A percentile compares a stretch with the other conserved stretches of the same genome.
These are phyloP conservation scores for Carex littledalei DNA, from an alignment of 176 grass and related monocot species.

Conservation along the genomic window DNA sequence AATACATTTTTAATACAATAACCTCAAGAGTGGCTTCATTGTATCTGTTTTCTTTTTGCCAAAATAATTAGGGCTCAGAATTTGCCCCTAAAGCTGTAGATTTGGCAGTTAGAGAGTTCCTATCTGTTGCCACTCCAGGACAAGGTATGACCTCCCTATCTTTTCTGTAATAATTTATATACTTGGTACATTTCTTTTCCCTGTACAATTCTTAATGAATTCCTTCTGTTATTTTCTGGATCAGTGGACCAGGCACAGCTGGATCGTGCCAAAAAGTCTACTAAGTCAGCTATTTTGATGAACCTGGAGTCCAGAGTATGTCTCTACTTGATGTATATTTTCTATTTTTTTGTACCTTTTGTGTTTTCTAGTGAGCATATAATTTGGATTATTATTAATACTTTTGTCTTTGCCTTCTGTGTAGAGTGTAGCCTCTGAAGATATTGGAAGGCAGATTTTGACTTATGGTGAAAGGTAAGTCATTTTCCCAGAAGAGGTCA, in stretches of 20 bases:
- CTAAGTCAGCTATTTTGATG: conserved; percentile 66
- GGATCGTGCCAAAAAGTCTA: conserved; percentile 74
- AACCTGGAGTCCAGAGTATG: conserved; percentile 74
- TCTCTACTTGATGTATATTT: conserved; percentile 19
- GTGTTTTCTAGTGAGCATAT: background rate
- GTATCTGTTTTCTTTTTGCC: background rate
- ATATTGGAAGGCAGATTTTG: conserved; percentile 76
- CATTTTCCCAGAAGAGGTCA: background rate
- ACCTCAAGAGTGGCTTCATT: background rate
- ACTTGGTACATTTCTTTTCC: conserved; percentile 4
- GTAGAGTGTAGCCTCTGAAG: conserved; percentile 58
- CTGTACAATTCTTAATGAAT: conserved; percentile 13
- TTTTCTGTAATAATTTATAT: background rate
- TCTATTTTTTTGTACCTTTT: background rate
- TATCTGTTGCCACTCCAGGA: conserved; percentile 71
- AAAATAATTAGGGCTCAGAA: conserved; percentile 57
- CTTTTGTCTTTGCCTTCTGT: background rate
- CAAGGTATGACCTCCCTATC: conserved; percentile 40
- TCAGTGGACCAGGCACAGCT: conserved; percentile 76
- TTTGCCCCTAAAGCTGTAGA: conserved; percentile 87
- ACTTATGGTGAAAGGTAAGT: conserved; percentile 85
- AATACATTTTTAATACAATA: background rate
- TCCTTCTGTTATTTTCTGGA: conserved; percentile 22
- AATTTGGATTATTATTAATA: background rate
- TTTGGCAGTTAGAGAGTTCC: conserved; percentile 76